Evolutionary conservation across 2,329 filamentous ascomycete genomes (phyloP).

Genomic region (Colletotrichum tamarilloi): DNA sequence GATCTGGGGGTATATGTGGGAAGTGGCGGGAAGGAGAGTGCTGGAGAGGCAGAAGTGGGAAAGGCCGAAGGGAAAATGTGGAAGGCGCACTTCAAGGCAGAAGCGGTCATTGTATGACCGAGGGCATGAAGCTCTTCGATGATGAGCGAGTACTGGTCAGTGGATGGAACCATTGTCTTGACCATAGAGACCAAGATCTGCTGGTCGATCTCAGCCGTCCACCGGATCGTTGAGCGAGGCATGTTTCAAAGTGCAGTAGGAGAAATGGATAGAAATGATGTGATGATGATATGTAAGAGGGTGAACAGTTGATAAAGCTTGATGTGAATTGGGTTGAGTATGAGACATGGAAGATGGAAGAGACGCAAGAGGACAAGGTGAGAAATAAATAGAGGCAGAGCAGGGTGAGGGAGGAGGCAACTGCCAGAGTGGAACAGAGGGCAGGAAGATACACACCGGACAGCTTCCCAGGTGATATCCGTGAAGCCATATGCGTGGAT

Average conservation of each 20-base stretch:
- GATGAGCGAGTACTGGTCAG: slow-evolving; percentile 48
- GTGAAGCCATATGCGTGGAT: slow-evolving; percentile 45
- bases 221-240: slow-evolving; percentile 48
- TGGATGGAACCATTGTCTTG: slow-evolving; percentile 47
- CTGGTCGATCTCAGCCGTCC: slow-evolving; percentile 55
- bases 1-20: too few species aligned
- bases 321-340: slow-evolving; percentile 15
- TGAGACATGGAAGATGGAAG: slow-evolving; percentile 5
- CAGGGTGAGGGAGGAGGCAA: background rate
- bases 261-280: background rate
- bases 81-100: slow-evolving; percentile 51
- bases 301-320: background rate
- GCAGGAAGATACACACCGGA: slow-evolving; percentile 50
- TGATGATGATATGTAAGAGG: background rate
- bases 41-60: background rate
- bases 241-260: background rate
- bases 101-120: slow-evolving; percentile 53
- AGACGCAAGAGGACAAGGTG: background rate
- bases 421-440: background rate
- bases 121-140: slow-evolving; percentile 43
- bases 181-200: slow-evolving; percentile 56
- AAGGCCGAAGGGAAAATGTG: background rate
- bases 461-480: slow-evolving; percentile 55
- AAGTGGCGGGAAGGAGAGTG: background rate
- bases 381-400: background rate